A percentile compares a stretch with the other conserved stretches of the same genome.
These are phyloP conservation scores for Phytophthora quininea DNA, from an alignment of 352 stramenopile genomes.

Conservation along the genomic window DNA sequence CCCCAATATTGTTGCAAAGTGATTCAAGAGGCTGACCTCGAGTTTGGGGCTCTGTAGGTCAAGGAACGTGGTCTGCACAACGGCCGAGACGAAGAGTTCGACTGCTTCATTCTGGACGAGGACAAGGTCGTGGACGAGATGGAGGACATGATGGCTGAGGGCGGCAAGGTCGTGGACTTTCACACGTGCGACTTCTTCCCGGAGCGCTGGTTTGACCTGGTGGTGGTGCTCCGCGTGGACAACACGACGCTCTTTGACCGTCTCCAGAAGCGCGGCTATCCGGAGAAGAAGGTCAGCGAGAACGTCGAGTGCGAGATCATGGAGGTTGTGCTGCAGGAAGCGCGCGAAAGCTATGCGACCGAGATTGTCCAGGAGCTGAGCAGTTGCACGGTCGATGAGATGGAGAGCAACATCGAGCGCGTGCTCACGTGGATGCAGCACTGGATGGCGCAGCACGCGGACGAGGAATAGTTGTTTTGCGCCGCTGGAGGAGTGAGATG, in stretches of 20 bases:
- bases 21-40: background rate
- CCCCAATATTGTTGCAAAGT: background rate
- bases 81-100: conserved; percentile 93
- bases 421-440: conserved; percentile 92
- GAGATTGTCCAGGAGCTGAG: conserved; percentile 96
- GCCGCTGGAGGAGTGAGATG: background rate
- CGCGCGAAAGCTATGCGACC: conserved; percentile 91
- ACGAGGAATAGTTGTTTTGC: conserved; percentile 20
- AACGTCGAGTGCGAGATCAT: conserved; percentile 99
- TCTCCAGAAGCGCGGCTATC: conserved; percentile 91
- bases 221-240: conserved; percentile 91
- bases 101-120: conserved; percentile 97
- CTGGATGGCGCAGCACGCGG: conserved; percentile 82
- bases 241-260: conserved; percentile 94
- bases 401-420: conserved; percentile 95
- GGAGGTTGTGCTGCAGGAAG: conserved; percentile 97
- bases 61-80: conserved; percentile 83
- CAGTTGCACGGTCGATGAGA: conserved; percentile 95
- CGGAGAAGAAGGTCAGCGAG: conserved; percentile 95
- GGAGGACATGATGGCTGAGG: conserved; percentile 91
- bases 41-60: conserved; percentile 32
- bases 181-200: conserved; percentile 98
- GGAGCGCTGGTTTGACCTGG: conserved; percentile 97
- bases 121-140: conserved; percentile 97
- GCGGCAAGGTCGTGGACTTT: conserved; percentile 95